A percentile compares a stretch with the other conserved stretches of the same genome.
These are phyloP conservation scores for Tricholoma furcatifolium DNA, from an alignment of 768 basidiomycete genomes.

Conservation along the genomic window DNA sequence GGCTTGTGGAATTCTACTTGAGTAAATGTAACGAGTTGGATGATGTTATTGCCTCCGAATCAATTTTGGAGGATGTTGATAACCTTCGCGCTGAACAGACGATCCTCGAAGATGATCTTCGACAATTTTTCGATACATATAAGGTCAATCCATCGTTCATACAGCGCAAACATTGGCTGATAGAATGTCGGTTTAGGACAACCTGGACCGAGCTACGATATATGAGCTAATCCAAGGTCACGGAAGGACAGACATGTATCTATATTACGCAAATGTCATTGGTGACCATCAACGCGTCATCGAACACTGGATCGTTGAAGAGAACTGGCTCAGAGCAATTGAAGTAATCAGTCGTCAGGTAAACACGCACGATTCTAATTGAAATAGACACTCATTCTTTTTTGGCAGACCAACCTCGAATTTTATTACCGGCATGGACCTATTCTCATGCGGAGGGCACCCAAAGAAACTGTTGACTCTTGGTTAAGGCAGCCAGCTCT, in stretches of 20 bases:
- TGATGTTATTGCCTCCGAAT: conserved; percentile 88
- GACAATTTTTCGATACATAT: conserved; percentile 92
- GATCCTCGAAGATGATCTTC: conserved; percentile 90
- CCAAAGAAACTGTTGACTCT: conserved; percentile 88
- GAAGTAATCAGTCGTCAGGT: conserved; percentile 91
- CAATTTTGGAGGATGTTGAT: conserved; percentile 76
- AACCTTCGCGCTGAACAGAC: conserved; percentile 77
- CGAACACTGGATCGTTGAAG: conserved; percentile 90
- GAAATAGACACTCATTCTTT: conserved; percentile 6
- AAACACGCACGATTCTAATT: conserved; percentile 15
- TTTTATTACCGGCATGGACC: conserved; percentile 93
- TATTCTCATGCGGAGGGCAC: conserved; percentile 80
- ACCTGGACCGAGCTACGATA: conserved; percentile 80
- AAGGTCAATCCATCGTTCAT: conserved; percentile 48
- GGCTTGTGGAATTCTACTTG: conserved; percentile 97
- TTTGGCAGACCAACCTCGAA: conserved; percentile 69
- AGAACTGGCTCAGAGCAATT: conserved; percentile 89
- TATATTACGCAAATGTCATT: conserved; percentile 82
- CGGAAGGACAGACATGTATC: conserved; percentile 88
- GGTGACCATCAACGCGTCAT: conserved; percentile 84
- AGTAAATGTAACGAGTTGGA: conserved; percentile 96
- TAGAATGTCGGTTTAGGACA: conserved; percentile 47
- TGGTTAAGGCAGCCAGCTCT: conserved; percentile 84
- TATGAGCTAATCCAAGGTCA: conserved; percentile 95
- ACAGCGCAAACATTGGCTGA: not conserved